Conservation (phyloP, 2,329 filamentous ascomycete species). For the Fusarium tricinctum region DNA sequence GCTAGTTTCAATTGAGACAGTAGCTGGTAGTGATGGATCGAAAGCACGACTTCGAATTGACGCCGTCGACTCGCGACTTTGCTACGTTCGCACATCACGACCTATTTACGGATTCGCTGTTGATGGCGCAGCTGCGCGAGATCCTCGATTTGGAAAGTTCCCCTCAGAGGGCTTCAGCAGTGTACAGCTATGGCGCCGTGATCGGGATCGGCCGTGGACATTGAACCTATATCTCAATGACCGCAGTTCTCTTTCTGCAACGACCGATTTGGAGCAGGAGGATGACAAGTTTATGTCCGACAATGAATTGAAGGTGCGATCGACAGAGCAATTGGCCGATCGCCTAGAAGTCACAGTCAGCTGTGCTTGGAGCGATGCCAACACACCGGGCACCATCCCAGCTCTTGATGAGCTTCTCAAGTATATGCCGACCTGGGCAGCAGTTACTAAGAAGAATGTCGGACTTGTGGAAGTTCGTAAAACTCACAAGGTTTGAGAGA, state of each 20-base stretch:
- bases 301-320: conserved; percentile 35
- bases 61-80: conserved; percentile 83
- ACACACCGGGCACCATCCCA: conserved; percentile 78
- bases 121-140: conserved; percentile 68
- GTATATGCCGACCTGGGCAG: conserved; percentile 85
- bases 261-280: not conserved
- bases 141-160: conserved; percentile 75
- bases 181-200: conserved; percentile 84
- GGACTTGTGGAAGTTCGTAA: conserved; percentile 87
- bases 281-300: conserved; percentile 4
- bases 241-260: not conserved
- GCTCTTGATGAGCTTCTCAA: conserved; percentile 84
- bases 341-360: conserved; percentile 74
- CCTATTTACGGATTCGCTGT: conserved; percentile 76
- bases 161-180: conserved; percentile 74
- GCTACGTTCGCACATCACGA: conserved; percentile 79
- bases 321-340: conserved; percentile 20
- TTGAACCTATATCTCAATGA: conserved; percentile 61
- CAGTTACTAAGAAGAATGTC: conserved; percentile 79
- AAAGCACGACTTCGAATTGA: conserved; percentile 75
- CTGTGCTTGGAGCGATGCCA: conserved; percentile 92
- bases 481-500: conserved; percentile 59
- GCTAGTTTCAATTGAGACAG: conserved; percentile 73
- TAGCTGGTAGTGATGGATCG: conserved; percentile 54
- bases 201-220: conserved; percentile 82